Conservation (phyloP, 345 rosid species). For the Eucalyptus pumila region DNA sequence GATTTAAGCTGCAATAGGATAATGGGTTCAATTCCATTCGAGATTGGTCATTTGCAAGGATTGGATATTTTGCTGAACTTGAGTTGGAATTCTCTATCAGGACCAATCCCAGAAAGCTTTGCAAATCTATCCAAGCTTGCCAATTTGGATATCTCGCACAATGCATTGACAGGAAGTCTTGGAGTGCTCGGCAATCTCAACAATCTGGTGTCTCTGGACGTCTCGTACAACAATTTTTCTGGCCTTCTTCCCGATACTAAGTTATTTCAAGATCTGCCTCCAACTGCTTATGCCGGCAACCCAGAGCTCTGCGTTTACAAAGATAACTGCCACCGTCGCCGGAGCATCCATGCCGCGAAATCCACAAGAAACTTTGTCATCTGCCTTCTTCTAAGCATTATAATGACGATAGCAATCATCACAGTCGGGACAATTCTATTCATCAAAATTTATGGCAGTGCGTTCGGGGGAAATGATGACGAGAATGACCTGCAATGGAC, state of each 20-base stretch:
- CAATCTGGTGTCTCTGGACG: constrained; percentile 51
- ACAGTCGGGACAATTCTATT: constrained; percentile 15
- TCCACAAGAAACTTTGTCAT: constrained; percentile 20
- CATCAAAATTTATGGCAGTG: constrained; percentile 14
- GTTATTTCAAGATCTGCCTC: constrained; percentile 41
- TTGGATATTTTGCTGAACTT: constrained; percentile 55
- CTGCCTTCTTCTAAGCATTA: constrained; percentile 27
- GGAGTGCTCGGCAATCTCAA: constrained; percentile 26
- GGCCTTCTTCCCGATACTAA: constrained; percentile 50
- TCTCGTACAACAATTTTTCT: constrained; percentile 49
- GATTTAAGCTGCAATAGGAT: constrained; percentile 50
- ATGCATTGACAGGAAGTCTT: constrained; percentile 34
- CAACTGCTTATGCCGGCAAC: constrained; percentile 33
- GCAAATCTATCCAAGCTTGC: constrained; percentile 48
- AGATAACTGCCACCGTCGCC: constrained; percentile 5
- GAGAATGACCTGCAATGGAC: constrained; percentile 33
- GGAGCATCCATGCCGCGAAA: background rate
- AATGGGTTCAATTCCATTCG: constrained; percentile 37
- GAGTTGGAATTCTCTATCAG: constrained; percentile 48
- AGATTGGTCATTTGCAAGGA: constrained; percentile 41
- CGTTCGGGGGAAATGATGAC: constrained; percentile 5
- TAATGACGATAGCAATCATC: constrained; percentile 15
- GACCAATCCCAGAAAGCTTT: constrained; percentile 46
- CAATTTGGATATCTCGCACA: constrained; percentile 51
- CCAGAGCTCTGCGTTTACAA: constrained; percentile 35